Conservation (phyloP, 208 protist species). For the Leishmania mexicana region DNA sequence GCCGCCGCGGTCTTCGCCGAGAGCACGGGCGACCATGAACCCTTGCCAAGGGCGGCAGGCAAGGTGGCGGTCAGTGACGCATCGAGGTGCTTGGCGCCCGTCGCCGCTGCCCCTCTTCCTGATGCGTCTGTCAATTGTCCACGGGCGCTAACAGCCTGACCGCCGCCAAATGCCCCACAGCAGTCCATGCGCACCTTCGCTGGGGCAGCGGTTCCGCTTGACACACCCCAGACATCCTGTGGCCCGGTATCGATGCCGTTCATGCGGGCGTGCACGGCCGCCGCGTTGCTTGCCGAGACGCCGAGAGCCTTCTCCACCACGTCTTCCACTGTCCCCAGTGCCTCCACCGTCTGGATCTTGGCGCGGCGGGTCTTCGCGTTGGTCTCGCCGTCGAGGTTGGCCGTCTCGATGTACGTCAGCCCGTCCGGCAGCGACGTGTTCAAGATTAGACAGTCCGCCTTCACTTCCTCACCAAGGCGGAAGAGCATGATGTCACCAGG, state of each 20-base stretch:
- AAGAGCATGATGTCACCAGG: slow-evolving; percentile 85
- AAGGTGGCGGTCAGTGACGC: not conserved
- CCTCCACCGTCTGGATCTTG: slow-evolving; percentile 61
- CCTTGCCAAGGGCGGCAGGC: not conserved
- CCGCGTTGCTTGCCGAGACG: slow-evolving; percentile 19
- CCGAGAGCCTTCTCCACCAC: slow-evolving; percentile 53
- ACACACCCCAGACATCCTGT: not conserved
- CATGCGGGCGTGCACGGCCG: slow-evolving; percentile 21
- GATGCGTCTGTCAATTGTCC: not conserved
- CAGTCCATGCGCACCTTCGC: slow-evolving; percentile 8
- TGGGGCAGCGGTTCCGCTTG: not conserved
- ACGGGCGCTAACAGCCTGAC: not conserved
- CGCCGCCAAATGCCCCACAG: slow-evolving; percentile 2
- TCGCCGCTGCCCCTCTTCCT: not conserved
- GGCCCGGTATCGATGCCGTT: not conserved
- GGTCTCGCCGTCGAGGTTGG: slow-evolving; percentile 93
- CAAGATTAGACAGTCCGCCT: slow-evolving; percentile 86
- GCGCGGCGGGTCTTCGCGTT: slow-evolving; percentile 86
- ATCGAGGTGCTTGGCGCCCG: not conserved
- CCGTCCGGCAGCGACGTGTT: slow-evolving; percentile 77
- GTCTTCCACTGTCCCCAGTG: slow-evolving; percentile 72
- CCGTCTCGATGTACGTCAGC: slow-evolving; percentile 89
- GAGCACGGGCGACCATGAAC: not conserved
- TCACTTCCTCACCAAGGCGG: slow-evolving; percentile 64
- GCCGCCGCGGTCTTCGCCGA: not conserved